Base-by-base conservation (phyloP, 108 stramenopile species). In the Skeletonema potamos region DNA sequence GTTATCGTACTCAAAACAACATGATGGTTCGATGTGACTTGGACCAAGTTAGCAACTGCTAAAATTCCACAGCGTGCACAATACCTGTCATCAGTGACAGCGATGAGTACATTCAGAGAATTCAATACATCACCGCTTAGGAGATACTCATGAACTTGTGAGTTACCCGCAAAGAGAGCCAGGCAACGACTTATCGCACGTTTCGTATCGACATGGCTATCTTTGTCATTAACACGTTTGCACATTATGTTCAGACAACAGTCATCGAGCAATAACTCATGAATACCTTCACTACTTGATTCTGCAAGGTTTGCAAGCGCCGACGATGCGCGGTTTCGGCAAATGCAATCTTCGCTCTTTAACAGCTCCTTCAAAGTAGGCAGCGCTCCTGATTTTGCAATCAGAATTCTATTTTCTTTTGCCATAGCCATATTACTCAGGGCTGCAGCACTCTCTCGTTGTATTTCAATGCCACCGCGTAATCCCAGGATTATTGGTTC, bases 401-500 rank as follows among this genome's bases (percentile, higher is more conserved):
- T 84, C n/a, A 81, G 64, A 20, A 89, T 85, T 86, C 90, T 92
- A 76, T 91, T 92, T 58, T 85, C 88, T 72, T 87, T 85, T 59
- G 85, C 79, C 22, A 95, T 46, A 1, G 93, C 82, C 59, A 95
- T 73, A 74, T 95, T 95, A 62, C 79, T 80, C 0, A 95, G 75
- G 13, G 87, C 84, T 10, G 89, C 86, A 20, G 87, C 87, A 22
- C 84, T 89, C 62, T 95, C 92, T 43, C 64, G 64, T 54, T 72
- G 68, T 13, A 82, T 63, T 61, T 82, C 81, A n/a, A 67, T 32
- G 15, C 72, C 83, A 18, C 83, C 64, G 15, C 64, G 73, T 6
- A 82, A 82, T 27, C 87, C 84, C 22, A 95, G 75, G 29, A 89
- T 88, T 30, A 95, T 74, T 9, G 92, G 91, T 51, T 95, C 93